These are phyloP conservation scores for Chimonanthus salicifolius DNA, from an alignment of 164 flowering plant species.

Conservation along the genomic window DNA sequence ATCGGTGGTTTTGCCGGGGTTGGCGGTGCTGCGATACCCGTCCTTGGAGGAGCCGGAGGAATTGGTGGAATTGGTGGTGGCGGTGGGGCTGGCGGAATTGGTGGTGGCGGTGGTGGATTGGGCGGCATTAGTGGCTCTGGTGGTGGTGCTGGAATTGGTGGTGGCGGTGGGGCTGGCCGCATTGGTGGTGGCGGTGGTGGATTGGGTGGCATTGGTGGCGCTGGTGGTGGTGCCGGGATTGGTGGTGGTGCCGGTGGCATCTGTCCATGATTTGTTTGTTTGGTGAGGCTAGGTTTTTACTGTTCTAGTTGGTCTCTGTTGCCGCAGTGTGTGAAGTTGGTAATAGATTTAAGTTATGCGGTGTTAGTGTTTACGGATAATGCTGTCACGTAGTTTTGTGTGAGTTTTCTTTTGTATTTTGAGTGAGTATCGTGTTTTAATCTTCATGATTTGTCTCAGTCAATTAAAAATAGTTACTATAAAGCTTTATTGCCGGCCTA, in stretches of 20 bases:
- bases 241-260: conserved; percentile 1
- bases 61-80: neutral
- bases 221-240: neutral
- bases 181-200: neutral
- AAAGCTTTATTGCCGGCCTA: too few relatives aligned
- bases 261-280: neutral
- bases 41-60: conserved; percentile 4
- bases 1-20: conserved; percentile 6
- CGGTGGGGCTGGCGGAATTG: conserved; percentile 5
- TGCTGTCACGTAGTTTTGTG: neutral
- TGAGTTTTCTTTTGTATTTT: too few relatives aligned
- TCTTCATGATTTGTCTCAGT: too few relatives aligned
- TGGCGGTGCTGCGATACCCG: neutral
- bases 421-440: neutral
- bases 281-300: neutral
- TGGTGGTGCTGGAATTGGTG: neutral
- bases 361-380: neutral
- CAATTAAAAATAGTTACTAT: too few relatives aligned
- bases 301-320: neutral
- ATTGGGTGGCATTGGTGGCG: neutral
- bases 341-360: too few relatives aligned
- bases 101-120: conserved; percentile 1
- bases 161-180: neutral
- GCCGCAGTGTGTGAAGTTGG: neutral
- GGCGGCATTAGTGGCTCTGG: conserved; percentile 9